These are phyloP conservation scores for Yamadazyma epiphylla DNA, from an alignment of 1,139 yeast genomes.

Conservation along the genomic window DNA sequence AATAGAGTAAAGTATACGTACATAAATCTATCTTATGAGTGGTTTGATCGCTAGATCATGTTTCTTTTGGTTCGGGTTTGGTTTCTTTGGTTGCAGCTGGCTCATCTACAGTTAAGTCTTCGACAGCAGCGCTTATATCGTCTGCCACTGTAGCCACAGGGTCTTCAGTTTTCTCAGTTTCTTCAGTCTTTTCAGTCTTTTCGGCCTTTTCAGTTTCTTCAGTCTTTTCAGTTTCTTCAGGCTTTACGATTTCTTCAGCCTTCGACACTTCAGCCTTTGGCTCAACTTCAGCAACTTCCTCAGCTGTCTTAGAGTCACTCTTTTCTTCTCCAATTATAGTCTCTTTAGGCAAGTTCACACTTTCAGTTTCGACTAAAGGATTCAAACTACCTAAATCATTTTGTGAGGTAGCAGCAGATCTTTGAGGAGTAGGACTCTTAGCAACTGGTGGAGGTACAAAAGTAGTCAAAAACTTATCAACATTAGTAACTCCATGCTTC, in stretches of 20 bases:
- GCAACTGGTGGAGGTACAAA: conserved; percentile 18
- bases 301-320: conserved; percentile 1
- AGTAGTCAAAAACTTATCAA: conserved; percentile 35
- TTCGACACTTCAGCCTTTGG: no score
- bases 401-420: conserved; percentile 12
- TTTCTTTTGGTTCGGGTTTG: conserved; percentile 1
- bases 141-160: conserved; percentile 1
- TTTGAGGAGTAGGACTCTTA: conserved; percentile 5
- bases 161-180: conserved; percentile 2
- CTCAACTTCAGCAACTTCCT: neutral
- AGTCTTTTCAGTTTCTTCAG: conserved; percentile 6
- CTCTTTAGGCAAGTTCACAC: conserved; percentile 38
- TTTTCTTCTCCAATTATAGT: conserved; percentile 35
- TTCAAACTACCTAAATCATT: conserved; percentile 14
- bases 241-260: conserved; percentile 1
- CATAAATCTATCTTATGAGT: no score
- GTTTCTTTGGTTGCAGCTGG: conserved; percentile 2
- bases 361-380: conserved; percentile 31
- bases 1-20: no score
- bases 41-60: no score
- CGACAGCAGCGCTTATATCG: no score
- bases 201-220: conserved; percentile 4
- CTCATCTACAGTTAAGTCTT: conserved; percentile 1
- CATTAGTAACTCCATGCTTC: conserved; percentile 34
- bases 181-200: conserved; percentile 4